Evolutionary conservation across 2,329 filamentous ascomycete genomes (phyloP).

Genomic region (Fusarium algeriense): DNA sequence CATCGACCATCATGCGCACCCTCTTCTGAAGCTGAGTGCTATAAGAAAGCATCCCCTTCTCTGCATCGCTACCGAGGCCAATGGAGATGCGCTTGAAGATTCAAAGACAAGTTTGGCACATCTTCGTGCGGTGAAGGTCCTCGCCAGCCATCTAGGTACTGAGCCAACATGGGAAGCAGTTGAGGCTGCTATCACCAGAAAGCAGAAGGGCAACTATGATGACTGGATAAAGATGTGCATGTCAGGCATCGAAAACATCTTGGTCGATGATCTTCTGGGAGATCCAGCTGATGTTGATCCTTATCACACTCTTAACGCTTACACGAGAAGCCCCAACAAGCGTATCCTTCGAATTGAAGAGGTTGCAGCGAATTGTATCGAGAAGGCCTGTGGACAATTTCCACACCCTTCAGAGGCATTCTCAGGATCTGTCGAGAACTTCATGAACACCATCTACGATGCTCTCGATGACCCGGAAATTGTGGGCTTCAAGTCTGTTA

Average conservation of each 20-base stretch:
- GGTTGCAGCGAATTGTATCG: constrained; percentile 73
- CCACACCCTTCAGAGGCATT: constrained; percentile 45
- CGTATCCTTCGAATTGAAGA: constrained; percentile 84
- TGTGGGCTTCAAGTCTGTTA: constrained; percentile 84
- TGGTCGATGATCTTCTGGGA: constrained; percentile 83
- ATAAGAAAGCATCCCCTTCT: constrained; percentile 63
- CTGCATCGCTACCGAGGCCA: constrained; percentile 79
- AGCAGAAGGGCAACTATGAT: constrained; percentile 61
- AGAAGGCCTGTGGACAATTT: constrained; percentile 56
- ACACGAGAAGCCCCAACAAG: constrained; percentile 73
- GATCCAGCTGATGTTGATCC: constrained; percentile 66
- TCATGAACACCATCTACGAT: constrained; percentile 62
- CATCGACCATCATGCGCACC: constrained; percentile 80
- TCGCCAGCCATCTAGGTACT: constrained; percentile 74
- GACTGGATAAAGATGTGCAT: constrained; percentile 74
- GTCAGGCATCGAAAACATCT: constrained; percentile 76
- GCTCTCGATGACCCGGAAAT: constrained; percentile 75
- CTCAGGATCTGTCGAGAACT: constrained; percentile 51
- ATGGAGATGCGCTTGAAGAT: constrained; percentile 74
- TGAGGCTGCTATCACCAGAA: constrained; percentile 57
- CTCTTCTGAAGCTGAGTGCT: constrained; percentile 68
- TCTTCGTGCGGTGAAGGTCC: constrained; percentile 75
- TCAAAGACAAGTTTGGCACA: constrained; percentile 74
- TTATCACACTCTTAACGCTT: constrained; percentile 74
- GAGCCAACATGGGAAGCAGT: constrained; percentile 71